Conservation (phyloP, 768 basidiomycete species). For the Lactarius tabidus region DNA sequence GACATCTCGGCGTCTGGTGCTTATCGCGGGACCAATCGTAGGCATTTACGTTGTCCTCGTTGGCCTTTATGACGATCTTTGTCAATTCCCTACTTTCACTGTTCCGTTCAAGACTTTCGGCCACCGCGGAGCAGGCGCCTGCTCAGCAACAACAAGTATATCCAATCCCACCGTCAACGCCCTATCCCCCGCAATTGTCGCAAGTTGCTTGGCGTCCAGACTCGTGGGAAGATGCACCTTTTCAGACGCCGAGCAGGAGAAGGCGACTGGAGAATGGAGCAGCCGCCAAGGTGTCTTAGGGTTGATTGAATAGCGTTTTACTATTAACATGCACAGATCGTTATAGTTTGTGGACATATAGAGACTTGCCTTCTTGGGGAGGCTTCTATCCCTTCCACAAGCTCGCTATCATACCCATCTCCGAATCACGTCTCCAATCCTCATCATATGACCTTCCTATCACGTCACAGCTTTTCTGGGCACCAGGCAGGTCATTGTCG, state of each 20-base stretch:
- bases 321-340: constrained; percentile 10
- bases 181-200: constrained; percentile 17
- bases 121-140: constrained; percentile 27
- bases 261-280: constrained; percentile 25
- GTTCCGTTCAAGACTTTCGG: constrained; percentile 64
- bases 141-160: constrained; percentile 21
- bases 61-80: constrained; percentile 74
- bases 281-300: constrained; percentile 22
- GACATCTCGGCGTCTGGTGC: constrained; percentile 15
- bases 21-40: constrained; percentile 32
- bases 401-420: constrained; percentile 22
- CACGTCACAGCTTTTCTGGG: constrained; percentile 20
- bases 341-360: constrained; percentile 9
- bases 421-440: constrained; percentile 10
- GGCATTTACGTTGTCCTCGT: constrained; percentile 71
- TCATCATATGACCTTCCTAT: constrained; percentile 19
- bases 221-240: constrained; percentile 28
- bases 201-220: constrained; percentile 20
- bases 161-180: constrained; percentile 25
- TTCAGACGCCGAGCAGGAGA: constrained; percentile 27
- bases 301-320: not conserved
- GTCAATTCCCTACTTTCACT: constrained; percentile 76
- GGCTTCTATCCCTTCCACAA: not conserved
- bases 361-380: not conserved
- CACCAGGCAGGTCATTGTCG: not conserved